A percentile compares a stretch with the other conserved stretches of the same genome.
Evolutionary conservation across 2,329 filamentous ascomycete species (phyloP).

Genomic region (Aspergillus tamarii): DNA sequence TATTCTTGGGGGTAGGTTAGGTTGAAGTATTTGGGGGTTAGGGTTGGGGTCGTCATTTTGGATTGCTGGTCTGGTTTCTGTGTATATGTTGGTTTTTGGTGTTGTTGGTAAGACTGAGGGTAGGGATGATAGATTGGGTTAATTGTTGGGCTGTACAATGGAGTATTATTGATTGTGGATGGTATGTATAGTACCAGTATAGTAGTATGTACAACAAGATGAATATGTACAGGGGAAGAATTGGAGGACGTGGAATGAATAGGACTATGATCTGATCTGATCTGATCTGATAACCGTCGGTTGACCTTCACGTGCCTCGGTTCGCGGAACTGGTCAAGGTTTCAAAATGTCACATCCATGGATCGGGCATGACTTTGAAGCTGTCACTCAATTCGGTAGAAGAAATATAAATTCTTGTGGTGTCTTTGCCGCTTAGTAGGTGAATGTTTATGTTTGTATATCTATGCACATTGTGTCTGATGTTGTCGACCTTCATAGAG

Average conservation of each 20-base stretch:
- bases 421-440: not conserved
- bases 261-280: not conserved
- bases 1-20: constrained; percentile 71
- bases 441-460: not conserved
- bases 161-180: not conserved
- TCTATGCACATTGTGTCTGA: not conserved
- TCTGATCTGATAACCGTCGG: not conserved
- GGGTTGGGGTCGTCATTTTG: constrained; percentile 28
- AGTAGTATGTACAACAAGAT: not conserved
- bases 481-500: not conserved
- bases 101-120: not conserved
- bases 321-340: not conserved
- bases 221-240: not conserved
- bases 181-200: not conserved
- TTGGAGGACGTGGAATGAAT: not conserved
- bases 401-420: not conserved
- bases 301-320: constrained; percentile 23
- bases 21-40: constrained; percentile 63
- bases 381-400: not conserved
- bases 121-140: too few species aligned
- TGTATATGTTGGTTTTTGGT: not conserved
- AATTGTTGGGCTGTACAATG: not conserved
- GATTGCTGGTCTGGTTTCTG: not conserved
- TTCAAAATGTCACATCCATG: not conserved
- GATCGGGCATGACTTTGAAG: not conserved